These are phyloP conservation scores for Lachnellula cervina DNA, from an alignment of 2,329 filamentous ascomycete genomes.

Conservation along the genomic window DNA sequence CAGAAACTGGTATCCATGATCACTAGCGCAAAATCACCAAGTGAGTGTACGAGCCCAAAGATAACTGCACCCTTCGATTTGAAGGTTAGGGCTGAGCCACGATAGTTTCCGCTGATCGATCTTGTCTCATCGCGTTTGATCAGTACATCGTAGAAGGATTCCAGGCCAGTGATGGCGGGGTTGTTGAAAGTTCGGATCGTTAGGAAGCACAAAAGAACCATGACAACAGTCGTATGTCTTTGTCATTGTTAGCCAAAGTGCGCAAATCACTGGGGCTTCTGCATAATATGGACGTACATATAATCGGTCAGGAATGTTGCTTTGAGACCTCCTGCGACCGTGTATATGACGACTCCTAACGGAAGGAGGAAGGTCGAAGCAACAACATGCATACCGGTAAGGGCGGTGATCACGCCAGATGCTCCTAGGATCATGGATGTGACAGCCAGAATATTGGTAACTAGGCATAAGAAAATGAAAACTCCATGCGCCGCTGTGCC, in stretches of 20 bases:
- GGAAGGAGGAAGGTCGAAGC: constrained; percentile 76
- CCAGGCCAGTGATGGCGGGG: constrained; percentile 44
- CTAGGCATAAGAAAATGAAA: constrained; percentile 73
- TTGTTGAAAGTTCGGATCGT: constrained; percentile 42
- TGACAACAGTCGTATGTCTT: constrained; percentile 50
- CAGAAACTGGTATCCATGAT: constrained; percentile 34
- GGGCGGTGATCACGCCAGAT: constrained; percentile 61
- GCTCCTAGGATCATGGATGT: constrained; percentile 86
- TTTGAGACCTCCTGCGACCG: constrained; percentile 70
- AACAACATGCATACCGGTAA: constrained; percentile 69
- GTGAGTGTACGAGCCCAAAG: constrained; percentile 45
- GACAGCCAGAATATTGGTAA: constrained; percentile 79
- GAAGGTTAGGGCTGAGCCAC: constrained; percentile 53
- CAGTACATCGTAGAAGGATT: constrained; percentile 46
- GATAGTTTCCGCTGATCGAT: constrained; percentile 47
- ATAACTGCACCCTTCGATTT: constrained; percentile 46
- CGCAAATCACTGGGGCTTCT: background rate
- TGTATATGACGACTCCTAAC: constrained; percentile 74
- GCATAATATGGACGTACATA: constrained; percentile 33
- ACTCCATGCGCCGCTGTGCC: constrained; percentile 66
- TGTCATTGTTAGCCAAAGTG: constrained; percentile 41
- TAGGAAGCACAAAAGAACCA: constrained; percentile 48
- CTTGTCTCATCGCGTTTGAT: constrained; percentile 39
- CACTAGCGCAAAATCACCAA: constrained; percentile 48
- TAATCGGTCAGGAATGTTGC: constrained; percentile 67